A percentile compares a stretch with the other conserved stretches of the same genome.
phyloP scores from a whole-genome alignment of 768 basidiomycete genomes.

The Solioccasus polychromus region DNA sequence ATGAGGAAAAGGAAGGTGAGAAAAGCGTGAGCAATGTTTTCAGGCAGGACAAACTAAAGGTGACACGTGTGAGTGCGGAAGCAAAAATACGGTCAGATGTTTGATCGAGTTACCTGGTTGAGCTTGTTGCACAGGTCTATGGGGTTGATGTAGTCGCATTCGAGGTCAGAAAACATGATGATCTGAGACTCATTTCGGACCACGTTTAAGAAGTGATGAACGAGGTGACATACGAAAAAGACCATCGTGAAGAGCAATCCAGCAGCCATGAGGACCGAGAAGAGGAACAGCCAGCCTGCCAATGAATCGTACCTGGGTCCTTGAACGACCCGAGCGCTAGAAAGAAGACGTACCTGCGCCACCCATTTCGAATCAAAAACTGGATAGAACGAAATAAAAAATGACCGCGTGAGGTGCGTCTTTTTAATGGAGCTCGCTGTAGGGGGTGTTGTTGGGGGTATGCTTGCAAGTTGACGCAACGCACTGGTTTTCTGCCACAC shows the following conservation, averaged over 20 bases:
- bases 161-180: conserved; percentile 99
- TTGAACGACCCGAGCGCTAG: not conserved
- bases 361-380: conserved; percentile 32
- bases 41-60: conserved; percentile 91
- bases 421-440: not conserved
- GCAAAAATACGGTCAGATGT: not conserved
- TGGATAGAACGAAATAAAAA: not conserved
- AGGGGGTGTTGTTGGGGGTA: conserved; percentile 1
- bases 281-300: conserved; percentile 93
- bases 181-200: conserved; percentile 52
- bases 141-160: conserved; percentile 99
- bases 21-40: conserved; percentile 93
- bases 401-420: not conserved
- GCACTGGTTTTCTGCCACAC: conserved; percentile 26
- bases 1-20: conserved; percentile 89
- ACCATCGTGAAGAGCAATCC: conserved; percentile 97
- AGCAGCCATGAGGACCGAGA: conserved; percentile 93
- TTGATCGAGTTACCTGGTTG: conserved; percentile 68
- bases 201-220: not conserved
- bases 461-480: not conserved
- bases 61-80: not conserved
- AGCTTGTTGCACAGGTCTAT: conserved; percentile 99
- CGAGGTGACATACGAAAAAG: conserved; percentile 93
- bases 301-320: not conserved
- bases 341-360: conserved; percentile 38